These are phyloP conservation scores for Beauveria medogensis DNA, from an alignment of 2,329 filamentous ascomycete species.

Conservation along the genomic window DNA sequence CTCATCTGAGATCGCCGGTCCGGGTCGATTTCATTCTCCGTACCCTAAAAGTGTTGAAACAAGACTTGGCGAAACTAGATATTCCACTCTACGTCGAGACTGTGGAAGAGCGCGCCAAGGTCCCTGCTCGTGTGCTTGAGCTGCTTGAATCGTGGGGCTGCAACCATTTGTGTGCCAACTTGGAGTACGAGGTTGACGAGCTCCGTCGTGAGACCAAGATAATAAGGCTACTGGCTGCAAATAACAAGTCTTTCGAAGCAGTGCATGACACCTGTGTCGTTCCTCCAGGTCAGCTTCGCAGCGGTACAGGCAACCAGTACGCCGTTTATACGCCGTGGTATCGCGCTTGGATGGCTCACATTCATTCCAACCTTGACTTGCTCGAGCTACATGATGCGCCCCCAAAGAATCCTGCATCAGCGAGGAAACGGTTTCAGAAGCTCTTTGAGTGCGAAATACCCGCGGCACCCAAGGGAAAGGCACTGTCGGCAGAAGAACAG, in stretches of 20 bases:
- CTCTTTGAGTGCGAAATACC: conserved; percentile 58
- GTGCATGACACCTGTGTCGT: conserved; percentile 80
- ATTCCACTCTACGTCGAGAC: conserved; percentile 75
- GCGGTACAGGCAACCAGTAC: conserved; percentile 67
- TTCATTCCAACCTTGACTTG: conserved; percentile 62
- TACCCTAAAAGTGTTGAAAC: conserved; percentile 55
- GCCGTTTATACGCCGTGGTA: conserved; percentile 82
- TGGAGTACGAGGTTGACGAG: conserved; percentile 91
- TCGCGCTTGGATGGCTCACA: conserved; percentile 62
- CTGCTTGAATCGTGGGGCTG: conserved; percentile 65
- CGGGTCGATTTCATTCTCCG: conserved; percentile 77
- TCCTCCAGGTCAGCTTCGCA: conserved; percentile 59
- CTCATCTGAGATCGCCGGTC: conserved; percentile 64
- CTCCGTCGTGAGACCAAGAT: conserved; percentile 66
- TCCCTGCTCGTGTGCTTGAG: conserved; percentile 54
- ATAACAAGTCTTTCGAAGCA: conserved; percentile 60
- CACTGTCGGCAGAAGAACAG: conserved; percentile 49
- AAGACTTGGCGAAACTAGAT: conserved; percentile 59
- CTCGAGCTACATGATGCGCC: conserved; percentile 52
- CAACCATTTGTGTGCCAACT: conserved; percentile 70
- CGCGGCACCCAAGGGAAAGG: conserved; percentile 53
- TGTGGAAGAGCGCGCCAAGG: conserved; percentile 53
- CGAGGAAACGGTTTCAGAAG: conserved; percentile 36
- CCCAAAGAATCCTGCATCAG: conserved; percentile 23
- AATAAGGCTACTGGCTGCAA: conserved; percentile 50